Conservation (phyloP, 2,329 filamentous ascomycete species). For the Ceratocystis diversiconidia region DNA sequence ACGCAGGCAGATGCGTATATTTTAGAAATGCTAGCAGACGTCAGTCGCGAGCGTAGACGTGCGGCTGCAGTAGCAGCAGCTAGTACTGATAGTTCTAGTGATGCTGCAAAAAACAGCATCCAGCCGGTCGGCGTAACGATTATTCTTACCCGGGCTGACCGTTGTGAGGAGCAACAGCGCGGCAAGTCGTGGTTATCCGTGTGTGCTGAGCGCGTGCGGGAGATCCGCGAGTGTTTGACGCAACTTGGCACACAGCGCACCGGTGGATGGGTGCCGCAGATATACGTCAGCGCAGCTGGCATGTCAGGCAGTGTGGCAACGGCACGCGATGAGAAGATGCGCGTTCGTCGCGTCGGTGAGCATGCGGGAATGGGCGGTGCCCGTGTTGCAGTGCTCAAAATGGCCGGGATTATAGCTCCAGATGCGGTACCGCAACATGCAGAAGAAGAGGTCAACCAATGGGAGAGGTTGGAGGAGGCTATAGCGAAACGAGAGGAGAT, state of each 20-base stretch:
- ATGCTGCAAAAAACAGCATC: neutral
- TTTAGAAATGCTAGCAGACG: slow-evolving; percentile 33
- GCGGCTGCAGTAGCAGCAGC: neutral
- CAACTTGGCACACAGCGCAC: slow-evolving; percentile 21
- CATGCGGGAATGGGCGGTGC: slow-evolving; percentile 29
- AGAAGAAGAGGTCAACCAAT: neutral
- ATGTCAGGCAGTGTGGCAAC: slow-evolving; percentile 25
- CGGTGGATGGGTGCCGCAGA: slow-evolving; percentile 24
- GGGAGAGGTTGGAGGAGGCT: slow-evolving; percentile 21
- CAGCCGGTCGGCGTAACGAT: slow-evolving; percentile 28
- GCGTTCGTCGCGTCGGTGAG: slow-evolving; percentile 20
- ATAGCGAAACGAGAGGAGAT: slow-evolving; percentile 16
- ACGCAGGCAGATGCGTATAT: slow-evolving; percentile 35
- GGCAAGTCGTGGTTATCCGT: slow-evolving; percentile 22
- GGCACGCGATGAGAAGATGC: slow-evolving; percentile 16
- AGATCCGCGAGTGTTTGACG: slow-evolving; percentile 22
- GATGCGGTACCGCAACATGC: neutral
- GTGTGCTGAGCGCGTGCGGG: slow-evolving; percentile 22
- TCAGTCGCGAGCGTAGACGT: slow-evolving; percentile 26
- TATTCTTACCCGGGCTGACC: slow-evolving; percentile 45
- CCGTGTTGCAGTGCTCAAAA: slow-evolving; percentile 28
- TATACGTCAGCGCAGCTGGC: slow-evolving; percentile 29
- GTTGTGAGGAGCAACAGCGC: slow-evolving; percentile 23
- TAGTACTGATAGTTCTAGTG: neutral
- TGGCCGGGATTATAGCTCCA: slow-evolving; percentile 26